These are phyloP conservation scores for Colletotrichum kahawae DNA, from an alignment of 2,329 filamentous ascomycete genomes.

Conservation along the genomic window DNA sequence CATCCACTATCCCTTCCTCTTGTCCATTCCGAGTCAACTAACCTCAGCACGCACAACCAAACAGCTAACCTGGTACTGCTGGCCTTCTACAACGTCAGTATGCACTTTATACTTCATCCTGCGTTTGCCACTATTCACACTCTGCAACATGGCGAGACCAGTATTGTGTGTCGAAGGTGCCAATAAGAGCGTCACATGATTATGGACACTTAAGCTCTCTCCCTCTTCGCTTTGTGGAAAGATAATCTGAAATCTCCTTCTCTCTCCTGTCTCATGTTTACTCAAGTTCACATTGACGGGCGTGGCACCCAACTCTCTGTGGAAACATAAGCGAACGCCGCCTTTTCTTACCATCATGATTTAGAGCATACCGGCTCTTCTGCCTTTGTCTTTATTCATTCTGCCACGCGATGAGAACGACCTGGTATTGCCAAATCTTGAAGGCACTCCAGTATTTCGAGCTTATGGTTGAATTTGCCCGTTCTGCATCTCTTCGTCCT, in stretches of 20 bases:
- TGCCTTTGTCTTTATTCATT: background rate
- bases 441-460: too few relatives aligned
- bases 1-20: background rate
- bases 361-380: too few relatives aligned
- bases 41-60: rapidly evolving
- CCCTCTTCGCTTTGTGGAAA: background rate
- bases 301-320: background rate
- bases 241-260: background rate
- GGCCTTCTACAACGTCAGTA: background rate
- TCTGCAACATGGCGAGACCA: background rate
- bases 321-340: background rate
- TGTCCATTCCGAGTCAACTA: background rate
- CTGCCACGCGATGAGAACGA: background rate
- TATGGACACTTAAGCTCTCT: background rate
- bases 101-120: background rate
- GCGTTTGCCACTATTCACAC: background rate
- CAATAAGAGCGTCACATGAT: background rate
- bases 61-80: background rate
- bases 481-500: background rate
- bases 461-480: too few relatives aligned
- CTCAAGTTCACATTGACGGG: background rate
- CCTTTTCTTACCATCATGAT: background rate
- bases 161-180: too few relatives aligned
- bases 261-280: background rate
- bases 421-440: too few relatives aligned